Evolutionary conservation across 257 asterid species (phyloP), one percentile per base, ranked within the genome.

Genomic region (Nicotiana benthamiana): DNA sequence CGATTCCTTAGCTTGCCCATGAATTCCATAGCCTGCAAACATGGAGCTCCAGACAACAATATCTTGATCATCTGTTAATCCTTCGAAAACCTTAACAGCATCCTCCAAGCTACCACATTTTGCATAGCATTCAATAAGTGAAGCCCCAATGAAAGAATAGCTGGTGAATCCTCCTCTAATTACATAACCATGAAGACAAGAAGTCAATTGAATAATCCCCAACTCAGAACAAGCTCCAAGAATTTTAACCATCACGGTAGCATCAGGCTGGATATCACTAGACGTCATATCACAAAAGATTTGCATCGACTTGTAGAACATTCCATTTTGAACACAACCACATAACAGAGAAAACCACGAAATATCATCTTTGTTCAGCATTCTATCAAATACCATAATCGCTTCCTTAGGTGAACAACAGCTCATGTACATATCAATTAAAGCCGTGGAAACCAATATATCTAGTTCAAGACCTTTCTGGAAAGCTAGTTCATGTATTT

Each of bases 391-490:
- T 40, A 91, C 84, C 64, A 83, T 75, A 59, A 84, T 43, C 5
- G 97, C 98, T 82, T 91, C 93, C 79, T 86, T 83, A 18, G 93
- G 94, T 78, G 89, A 86, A 76, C 61, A 61, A 77, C 97, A 94
- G 82, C 59, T 90, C 94, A 93, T 91, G 88, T 94, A 93, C 98
- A 94, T 91, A 79, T 90, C 93, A 11, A 93, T 88, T 40, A 94
- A 84, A 80, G 98, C 91, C 12, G 97, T 94, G 61, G 96, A 88
- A 66, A 93, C 89, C 85, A 84, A 83, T 22, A 89, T 82, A 86
- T 91, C 83, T 7, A 57, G 70, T 79, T 89, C 91, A n/a, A 91
- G 75, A 54, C 86, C 85, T 77, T 83, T 90, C 15, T 66, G 82
- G 5, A 79, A 56, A 79, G 89, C 92, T 77, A 90, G 67, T 70